These are phyloP conservation scores for Cryptococcus jaspeensis DNA, from an alignment of 1,284 basidiomycete species.

Conservation along the genomic window DNA sequence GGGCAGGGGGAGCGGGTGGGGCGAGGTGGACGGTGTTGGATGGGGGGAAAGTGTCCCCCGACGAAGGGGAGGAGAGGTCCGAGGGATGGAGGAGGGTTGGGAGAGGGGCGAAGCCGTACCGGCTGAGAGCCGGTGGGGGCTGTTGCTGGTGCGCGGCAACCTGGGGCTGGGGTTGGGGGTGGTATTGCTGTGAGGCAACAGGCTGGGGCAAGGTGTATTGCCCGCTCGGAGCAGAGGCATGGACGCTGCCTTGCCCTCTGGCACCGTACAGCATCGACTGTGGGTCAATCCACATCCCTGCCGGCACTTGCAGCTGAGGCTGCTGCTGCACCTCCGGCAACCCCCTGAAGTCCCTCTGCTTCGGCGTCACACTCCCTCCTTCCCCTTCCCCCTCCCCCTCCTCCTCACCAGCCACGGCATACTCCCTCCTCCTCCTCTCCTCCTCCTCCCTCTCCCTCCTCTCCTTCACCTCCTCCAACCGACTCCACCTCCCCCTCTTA, in stretches of 20 bases:
- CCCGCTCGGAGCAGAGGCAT: no score
- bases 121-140: no score
- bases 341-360: constrained; percentile 4
- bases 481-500: constrained; percentile 1
- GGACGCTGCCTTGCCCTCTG: no score
- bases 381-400: background rate
- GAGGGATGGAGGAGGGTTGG: constrained; percentile 10
- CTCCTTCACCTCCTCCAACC: background rate
- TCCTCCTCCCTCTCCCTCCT: background rate
- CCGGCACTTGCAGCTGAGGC: no score
- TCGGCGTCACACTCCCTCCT: constrained; percentile 2
- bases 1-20: no score
- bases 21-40: no score
- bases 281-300: background rate
- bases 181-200: no score
- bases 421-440: background rate
- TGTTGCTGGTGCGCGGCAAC: background rate
- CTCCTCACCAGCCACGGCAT: no score
- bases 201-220: no score
- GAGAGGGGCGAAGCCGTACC: constrained; percentile 6
- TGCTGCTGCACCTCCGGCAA: background rate
- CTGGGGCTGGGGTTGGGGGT: background rate
- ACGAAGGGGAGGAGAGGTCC: constrained; percentile 4
- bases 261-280: no score
- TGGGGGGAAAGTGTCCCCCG: background rate